Conservation (phyloP, 805 yeast species). For the Candida alai region DNA sequence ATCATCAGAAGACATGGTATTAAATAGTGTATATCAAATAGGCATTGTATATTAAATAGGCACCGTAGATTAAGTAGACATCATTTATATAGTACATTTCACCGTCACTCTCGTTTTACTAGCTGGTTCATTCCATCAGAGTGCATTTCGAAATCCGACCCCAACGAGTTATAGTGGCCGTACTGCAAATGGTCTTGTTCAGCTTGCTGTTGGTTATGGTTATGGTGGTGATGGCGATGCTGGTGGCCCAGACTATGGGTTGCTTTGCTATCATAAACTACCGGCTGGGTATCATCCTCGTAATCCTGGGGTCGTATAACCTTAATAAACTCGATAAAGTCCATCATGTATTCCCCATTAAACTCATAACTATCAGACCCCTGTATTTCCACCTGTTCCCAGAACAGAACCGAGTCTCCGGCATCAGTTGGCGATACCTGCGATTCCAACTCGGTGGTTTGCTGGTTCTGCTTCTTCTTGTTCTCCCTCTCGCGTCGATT, state of each 20-base stretch:
- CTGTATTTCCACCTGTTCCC: slow-evolving; percentile 28
- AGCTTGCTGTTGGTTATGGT: too few relatives aligned
- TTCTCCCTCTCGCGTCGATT: slow-evolving; percentile 26
- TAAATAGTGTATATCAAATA: too few relatives aligned
- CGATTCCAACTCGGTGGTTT: slow-evolving; percentile 12
- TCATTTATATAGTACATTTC: background rate
- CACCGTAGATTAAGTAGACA: slow-evolving; percentile 2
- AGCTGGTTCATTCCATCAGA: slow-evolving; percentile 7
- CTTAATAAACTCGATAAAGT: slow-evolving; percentile 38
- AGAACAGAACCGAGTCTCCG: slow-evolving; percentile 7
- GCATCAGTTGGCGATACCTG: slow-evolving; percentile 14
- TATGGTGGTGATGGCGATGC: too few relatives aligned
- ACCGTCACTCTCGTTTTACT: slow-evolving; percentile 8
- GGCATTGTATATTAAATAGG: background rate
- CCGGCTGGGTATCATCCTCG: slow-evolving; percentile 13
- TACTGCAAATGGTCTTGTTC: background rate
- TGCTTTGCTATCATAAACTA: background rate
- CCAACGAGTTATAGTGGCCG: background rate
- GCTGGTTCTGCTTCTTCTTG: background rate
- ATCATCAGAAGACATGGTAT: too few relatives aligned
- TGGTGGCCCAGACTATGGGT: too few relatives aligned
- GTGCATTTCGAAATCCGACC: slow-evolving; percentile 10
- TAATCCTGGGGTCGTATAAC: slow-evolving; percentile 34
- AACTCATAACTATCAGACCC: slow-evolving; percentile 40
- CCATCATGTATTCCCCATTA: slow-evolving; percentile 38